phyloP scores from a whole-genome alignment of 129 eudicot genomes.

The Logfia minima region DNA sequence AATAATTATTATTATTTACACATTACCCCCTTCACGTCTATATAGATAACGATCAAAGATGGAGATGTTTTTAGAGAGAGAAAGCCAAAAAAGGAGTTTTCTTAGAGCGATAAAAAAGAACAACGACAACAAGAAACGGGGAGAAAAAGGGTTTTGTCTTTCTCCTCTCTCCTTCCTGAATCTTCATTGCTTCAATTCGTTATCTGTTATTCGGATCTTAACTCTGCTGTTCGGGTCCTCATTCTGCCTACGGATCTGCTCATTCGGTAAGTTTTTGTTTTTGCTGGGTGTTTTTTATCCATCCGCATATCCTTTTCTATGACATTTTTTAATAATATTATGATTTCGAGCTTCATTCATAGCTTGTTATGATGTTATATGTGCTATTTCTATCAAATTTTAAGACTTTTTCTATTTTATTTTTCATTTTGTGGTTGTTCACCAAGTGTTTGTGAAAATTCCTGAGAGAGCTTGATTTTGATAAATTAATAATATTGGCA shows the following conservation, averaged over 20 bases:
- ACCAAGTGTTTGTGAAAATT: constrained; percentile 21
- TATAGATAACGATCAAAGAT: constrained; percentile 34
- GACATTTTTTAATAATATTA: not conserved
- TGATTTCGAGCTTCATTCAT: not conserved
- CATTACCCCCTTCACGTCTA: constrained; percentile 24
- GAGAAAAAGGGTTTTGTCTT: constrained; percentile 39
- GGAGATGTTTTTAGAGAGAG: constrained; percentile 37
- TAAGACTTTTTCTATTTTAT: not conserved
- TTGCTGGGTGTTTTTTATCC: not conserved
- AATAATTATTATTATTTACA: constrained; percentile 2
- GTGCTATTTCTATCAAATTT: not conserved
- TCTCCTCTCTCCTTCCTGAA: constrained; percentile 31
- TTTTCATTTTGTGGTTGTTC: constrained; percentile 3
- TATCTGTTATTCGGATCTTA: not conserved
- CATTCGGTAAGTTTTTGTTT: constrained; percentile 20
- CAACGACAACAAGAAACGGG: not conserved
- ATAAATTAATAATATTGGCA: not conserved
- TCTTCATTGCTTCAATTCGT: not conserved
- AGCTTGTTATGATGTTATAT: constrained; percentile 26
- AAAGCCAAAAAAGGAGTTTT: constrained; percentile 22
- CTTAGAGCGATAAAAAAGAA: constrained; percentile 34
- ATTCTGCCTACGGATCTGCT: constrained; percentile 26
- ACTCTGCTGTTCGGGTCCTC: constrained; percentile 8
- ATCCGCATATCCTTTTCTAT: not conserved
- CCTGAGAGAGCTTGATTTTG: constrained; percentile 4